Percentiles rank a stretch among this genome's conserved stretches.
These are phyloP conservation scores for Solanum aculeatissimum DNA, from an alignment of 305 asterid species.

Conservation along the genomic window DNA sequence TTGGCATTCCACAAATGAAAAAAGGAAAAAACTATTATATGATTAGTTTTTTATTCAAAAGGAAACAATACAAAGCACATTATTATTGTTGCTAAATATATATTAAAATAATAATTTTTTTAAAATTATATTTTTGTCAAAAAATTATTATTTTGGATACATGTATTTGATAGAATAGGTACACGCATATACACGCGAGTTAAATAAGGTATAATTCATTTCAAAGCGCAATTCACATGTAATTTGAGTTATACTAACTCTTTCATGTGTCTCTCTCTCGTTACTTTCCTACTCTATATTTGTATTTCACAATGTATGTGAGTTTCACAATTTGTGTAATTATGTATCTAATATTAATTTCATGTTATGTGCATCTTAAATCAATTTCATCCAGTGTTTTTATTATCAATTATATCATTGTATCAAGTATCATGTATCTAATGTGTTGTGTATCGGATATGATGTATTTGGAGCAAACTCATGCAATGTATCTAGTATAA, in stretches of 20 bases:
- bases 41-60: neutral
- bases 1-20: neutral
- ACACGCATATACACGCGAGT: neutral
- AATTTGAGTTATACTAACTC: accelerated
- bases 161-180: no score
- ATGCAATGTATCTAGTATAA: no score
- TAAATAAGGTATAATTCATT: neutral
- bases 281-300: neutral
- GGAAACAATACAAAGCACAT: no score
- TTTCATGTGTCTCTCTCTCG: neutral
- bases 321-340: neutral
- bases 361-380: neutral
- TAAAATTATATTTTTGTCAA: neutral
- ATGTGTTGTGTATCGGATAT: no score
- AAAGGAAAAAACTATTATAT: neutral
- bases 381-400: neutral
- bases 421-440: no score
- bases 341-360: neutral
- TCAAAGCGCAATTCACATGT: neutral
- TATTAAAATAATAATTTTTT: neutral
- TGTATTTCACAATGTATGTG: neutral
- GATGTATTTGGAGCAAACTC: no score
- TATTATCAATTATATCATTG: no score
- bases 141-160: neutral
- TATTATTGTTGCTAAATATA: neutral